Evolutionary conservation across 2,329 filamentous ascomycete species (phyloP), one percentile per base, ranked within the genome.

Genomic region (Ascosphaera pollenicola): DNA sequence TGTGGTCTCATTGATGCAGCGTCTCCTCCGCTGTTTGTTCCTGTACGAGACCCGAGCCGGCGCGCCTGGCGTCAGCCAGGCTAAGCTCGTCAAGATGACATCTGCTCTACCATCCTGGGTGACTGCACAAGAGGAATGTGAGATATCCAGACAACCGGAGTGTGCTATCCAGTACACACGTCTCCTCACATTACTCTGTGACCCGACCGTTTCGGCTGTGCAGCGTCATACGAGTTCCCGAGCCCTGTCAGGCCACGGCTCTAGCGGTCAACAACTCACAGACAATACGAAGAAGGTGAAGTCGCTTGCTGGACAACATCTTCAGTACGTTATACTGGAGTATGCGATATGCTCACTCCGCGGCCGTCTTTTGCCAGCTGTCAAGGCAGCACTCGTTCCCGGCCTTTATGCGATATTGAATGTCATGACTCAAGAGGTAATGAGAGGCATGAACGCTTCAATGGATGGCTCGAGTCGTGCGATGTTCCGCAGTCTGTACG

Each of bases 241-340:
- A 13, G 32, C n/a, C 35, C 15, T 19, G 17, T 19, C 11, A 10
- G 49, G 51, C 3, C 46, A 49, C 15, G 58, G 60, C 6, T 56
- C 56, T 36, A 58, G 62, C 47, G 58, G 57, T 1, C 10, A 32
- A n/a, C 10, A 32, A n/a, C 62, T 77, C 18, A 66, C 66, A 18
- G 72, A 76, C 44, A 65, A 69, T 41, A 67, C 69, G 10, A 70
- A 70, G 47, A 69, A 67, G 41, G 68, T 70, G 6, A 65, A 69
- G 45, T 63, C 65, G 21, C 63, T 68, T 40, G 66, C 69, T 0
- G 68, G 68, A 1, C 64, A 70, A 45, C 68, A 70, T 48, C 54
- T 73, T 11, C 68, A 67, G 43, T 66, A 70, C 37, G 52, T 75
- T 15, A 55, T 76, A 2, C 66, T 67, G 49, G 61, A 66, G 28